These are phyloP conservation scores for Coemansia linderi DNA, from an alignment of 371 early-diverging fungal species.

Conservation along the genomic window DNA sequence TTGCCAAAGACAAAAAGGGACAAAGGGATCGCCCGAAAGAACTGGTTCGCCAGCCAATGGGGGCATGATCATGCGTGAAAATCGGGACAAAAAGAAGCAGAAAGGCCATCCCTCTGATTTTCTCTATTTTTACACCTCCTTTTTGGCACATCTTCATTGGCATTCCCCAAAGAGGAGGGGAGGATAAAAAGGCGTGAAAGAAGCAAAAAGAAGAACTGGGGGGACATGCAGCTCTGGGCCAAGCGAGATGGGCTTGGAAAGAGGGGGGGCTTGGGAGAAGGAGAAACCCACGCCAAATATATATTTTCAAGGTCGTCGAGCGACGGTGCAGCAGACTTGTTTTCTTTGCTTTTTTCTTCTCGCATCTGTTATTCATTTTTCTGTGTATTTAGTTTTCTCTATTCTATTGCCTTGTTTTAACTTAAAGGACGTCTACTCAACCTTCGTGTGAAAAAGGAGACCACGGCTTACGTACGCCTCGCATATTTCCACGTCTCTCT, in stretches of 20 bases:
- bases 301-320: neutral
- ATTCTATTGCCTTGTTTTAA: neutral
- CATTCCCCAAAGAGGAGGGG: neutral
- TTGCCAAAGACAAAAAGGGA: neutral
- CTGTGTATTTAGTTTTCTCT: neutral
- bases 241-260: neutral
- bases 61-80: neutral
- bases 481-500: neutral
- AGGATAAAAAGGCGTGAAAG: neutral
- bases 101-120: slow-evolving; percentile 5
- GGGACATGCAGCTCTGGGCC: neutral
- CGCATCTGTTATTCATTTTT: neutral
- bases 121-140: neutral
- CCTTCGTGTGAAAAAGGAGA: neutral
- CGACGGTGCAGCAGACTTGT: neutral
- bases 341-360: neutral
- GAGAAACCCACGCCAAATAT: neutral
- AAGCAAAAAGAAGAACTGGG: neutral
- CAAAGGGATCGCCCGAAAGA: neutral
- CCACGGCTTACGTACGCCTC: neutral
- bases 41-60: neutral
- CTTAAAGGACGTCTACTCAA: neutral
- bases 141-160: neutral
- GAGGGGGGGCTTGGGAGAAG: neutral
- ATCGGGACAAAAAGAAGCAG: neutral